Conservation (phyloP, 2,329 filamentous ascomycete genomes). For the Cordyceps tenuipes region DNA sequence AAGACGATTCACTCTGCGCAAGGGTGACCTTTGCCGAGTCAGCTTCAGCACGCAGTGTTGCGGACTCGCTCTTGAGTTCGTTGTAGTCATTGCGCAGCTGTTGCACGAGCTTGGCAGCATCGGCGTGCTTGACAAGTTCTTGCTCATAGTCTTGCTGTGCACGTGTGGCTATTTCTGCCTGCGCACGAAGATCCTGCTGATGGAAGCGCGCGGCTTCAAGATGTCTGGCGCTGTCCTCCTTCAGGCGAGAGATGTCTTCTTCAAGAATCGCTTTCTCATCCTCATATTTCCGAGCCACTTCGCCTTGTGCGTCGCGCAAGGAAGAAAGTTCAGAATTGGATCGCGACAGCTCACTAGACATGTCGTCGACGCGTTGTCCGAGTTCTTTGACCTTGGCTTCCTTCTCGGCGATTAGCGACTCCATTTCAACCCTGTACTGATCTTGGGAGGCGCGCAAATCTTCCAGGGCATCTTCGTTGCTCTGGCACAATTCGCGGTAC, state of each 20-base stretch:
- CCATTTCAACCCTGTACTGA: slow-evolving; percentile 80
- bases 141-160: slow-evolving; percentile 94
- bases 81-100: slow-evolving; percentile 72
- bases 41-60: slow-evolving; percentile 67
- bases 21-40: slow-evolving; percentile 78
- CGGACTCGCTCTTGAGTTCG: slow-evolving; percentile 69
- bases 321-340: slow-evolving; percentile 76
- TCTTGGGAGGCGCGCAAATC: slow-evolving; percentile 74
- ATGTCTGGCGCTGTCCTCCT: slow-evolving; percentile 75
- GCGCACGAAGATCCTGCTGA: slow-evolving; percentile 83
- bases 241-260: slow-evolving; percentile 69
- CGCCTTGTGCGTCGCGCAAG: slow-evolving; percentile 71
- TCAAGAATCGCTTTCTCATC: slow-evolving; percentile 77
- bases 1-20: slow-evolving; percentile 74
- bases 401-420: slow-evolving; percentile 66
- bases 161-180: slow-evolving; percentile 86
- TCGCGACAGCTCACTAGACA: slow-evolving; percentile 70
- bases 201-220: slow-evolving; percentile 74
- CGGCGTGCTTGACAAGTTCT: slow-evolving; percentile 89
- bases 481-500: slow-evolving; percentile 81
- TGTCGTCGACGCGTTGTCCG: slow-evolving; percentile 73
- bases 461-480: slow-evolving; percentile 78
- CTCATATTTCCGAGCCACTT: slow-evolving; percentile 60
- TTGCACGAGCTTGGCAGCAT: slow-evolving; percentile 82
- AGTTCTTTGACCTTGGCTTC: slow-evolving; percentile 73